Conservation (phyloP, 106 monocot genomes). For the Apostasia shenzhenica region DNA sequence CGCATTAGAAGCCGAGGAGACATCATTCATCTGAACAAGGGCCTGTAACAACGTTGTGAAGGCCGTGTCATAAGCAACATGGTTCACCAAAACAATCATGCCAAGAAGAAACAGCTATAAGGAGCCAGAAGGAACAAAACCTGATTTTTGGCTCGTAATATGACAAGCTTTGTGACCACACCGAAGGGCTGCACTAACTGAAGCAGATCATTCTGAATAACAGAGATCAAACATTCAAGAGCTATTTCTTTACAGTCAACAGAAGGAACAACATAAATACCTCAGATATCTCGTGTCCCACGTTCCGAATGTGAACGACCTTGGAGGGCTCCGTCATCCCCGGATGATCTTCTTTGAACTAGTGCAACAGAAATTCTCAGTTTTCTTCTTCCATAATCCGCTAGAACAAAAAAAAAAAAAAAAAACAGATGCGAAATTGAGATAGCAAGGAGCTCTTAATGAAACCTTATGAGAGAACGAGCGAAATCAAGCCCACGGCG, state of each 20-base stretch:
- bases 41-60: constrained; percentile 30
- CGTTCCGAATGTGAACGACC: constrained; percentile 90
- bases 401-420: not conserved
- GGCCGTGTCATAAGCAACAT: constrained; percentile 2
- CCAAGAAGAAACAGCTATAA: not conserved
- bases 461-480: too few relatives aligned
- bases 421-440: not conserved
- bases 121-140: not conserved
- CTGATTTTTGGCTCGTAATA: constrained; percentile 66
- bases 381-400: not conserved
- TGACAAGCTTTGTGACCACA: constrained; percentile 42
- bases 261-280: not conserved
- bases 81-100: not conserved
- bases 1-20: constrained; percentile 41
- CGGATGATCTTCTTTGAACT: not conserved
- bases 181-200: constrained; percentile 61
- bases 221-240: not conserved
- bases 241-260: not conserved
- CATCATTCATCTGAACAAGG: constrained; percentile 83
- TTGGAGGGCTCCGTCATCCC: constrained; percentile 85
- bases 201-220: constrained; percentile 53
- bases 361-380: not conserved
- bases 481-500: too few relatives aligned
- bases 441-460: not conserved
- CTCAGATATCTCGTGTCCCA: constrained; percentile 70